phyloP scores from a whole-genome alignment of 139 green algal genomes.

The Chlamydomonas eustigma region DNA sequence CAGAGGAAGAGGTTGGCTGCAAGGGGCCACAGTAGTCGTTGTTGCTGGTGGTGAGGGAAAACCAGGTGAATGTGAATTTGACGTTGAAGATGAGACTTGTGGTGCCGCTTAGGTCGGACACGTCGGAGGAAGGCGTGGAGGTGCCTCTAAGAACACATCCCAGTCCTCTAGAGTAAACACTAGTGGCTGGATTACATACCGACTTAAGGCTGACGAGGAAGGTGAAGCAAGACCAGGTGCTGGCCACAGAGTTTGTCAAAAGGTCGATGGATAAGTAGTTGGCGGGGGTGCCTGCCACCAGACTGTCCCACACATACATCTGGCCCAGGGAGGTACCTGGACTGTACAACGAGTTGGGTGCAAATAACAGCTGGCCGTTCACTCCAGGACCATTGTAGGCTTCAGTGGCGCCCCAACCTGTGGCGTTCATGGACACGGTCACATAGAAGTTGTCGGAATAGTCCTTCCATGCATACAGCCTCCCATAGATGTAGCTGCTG shows the following conservation, averaged over 20 bases:
- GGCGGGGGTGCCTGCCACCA: not conserved
- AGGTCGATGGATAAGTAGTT: not conserved
- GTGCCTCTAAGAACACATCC: not conserved
- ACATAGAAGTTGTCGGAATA: constrained; percentile 12
- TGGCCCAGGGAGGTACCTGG: not conserved
- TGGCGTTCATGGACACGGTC: constrained; percentile 11
- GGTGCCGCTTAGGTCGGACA: not conserved
- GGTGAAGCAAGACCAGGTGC: not conserved
- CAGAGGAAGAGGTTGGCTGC: too few relatives aligned
- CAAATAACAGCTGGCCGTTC: constrained; percentile 3
- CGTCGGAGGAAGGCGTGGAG: not conserved
- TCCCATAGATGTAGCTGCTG: not conserved
- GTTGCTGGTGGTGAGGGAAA: not conserved
- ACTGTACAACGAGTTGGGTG: not conserved
- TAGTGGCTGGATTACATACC: not conserved
- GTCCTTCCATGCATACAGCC: constrained; percentile 11
- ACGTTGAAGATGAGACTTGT: not conserved
- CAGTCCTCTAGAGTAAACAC: not conserved
- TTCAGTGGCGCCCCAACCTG: not conserved
- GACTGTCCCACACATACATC: not conserved
- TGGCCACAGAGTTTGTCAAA: not conserved
- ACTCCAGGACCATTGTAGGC: not conserved
- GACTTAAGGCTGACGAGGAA: not conserved
- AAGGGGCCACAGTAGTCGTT: not conserved
- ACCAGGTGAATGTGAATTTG: constrained; percentile 4